phyloP scores from a whole-genome alignment of 805 yeast species.

The Scheffersomyces amazonensis region DNA sequence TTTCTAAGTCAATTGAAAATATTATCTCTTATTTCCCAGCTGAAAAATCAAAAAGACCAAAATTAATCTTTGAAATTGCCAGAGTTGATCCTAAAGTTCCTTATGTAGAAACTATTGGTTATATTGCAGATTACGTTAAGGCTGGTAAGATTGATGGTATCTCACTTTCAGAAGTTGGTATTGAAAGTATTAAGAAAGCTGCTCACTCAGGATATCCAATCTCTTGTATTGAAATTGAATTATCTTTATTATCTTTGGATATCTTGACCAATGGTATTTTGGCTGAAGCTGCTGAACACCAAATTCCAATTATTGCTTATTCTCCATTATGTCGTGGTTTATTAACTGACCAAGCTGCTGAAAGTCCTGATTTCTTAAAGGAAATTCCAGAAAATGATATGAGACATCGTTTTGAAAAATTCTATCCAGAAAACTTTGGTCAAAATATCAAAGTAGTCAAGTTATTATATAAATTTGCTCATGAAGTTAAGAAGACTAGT shows the following conservation, averaged over 20 bases:
- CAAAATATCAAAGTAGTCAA: slow-evolving; percentile 52
- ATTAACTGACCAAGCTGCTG: slow-evolving; percentile 59
- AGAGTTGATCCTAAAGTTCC: slow-evolving; percentile 61
- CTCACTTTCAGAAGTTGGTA: slow-evolving; percentile 72
- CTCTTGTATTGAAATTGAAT: slow-evolving; percentile 73
- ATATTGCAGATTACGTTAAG: slow-evolving; percentile 57
- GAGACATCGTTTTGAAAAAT: slow-evolving; percentile 52
- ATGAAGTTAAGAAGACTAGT: slow-evolving; percentile 42
- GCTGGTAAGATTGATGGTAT: slow-evolving; percentile 68
- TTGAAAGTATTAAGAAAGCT: slow-evolving; percentile 60
- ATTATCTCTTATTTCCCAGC: slow-evolving; percentile 29
- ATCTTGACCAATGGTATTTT: slow-evolving; percentile 62
- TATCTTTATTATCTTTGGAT: slow-evolving; percentile 70
- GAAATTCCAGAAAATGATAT: slow-evolving; percentile 59
- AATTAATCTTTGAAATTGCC: slow-evolving; percentile 62
- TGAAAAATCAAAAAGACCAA: slow-evolving; percentile 25
- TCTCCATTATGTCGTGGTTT: slow-evolving; percentile 83
- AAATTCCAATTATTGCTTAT: slow-evolving; percentile 74
- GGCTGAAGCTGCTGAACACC: slow-evolving; percentile 51
- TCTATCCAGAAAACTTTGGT: slow-evolving; percentile 52
- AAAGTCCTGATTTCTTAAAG: slow-evolving; percentile 27
- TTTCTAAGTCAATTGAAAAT: slow-evolving; percentile 47
- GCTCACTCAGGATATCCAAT: slow-evolving; percentile 49
- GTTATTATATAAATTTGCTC: slow-evolving; percentile 49
- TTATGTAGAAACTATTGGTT: slow-evolving; percentile 55